phyloP scores from a whole-genome alignment of 495 filamentous ascomycete species.

The Oidiodendron maius region DNA sequence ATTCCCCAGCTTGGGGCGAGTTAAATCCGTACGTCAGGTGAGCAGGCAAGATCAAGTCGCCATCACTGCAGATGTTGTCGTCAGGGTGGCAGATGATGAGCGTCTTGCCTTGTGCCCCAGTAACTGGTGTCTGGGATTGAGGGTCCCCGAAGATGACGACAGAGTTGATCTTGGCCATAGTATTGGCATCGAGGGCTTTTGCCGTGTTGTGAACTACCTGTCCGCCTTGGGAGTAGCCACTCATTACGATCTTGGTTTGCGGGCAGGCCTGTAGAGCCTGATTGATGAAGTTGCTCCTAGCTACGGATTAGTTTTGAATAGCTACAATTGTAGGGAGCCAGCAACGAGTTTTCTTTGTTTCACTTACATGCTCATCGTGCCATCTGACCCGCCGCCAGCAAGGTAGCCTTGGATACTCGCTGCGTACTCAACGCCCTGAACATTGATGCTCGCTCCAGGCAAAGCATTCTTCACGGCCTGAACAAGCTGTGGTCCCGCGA shows the following conservation, averaged over 20 bases:
- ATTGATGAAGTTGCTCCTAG: slow-evolving; percentile 17
- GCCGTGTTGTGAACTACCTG: slow-evolving; percentile 47
- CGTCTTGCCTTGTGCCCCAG: slow-evolving; percentile 36
- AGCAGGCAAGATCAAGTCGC: not conserved
- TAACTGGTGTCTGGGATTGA: slow-evolving; percentile 43
- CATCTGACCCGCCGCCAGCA: slow-evolving; percentile 22
- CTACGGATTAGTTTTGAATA: not conserved
- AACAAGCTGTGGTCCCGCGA: slow-evolving; percentile 18
- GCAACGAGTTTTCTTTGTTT: not conserved
- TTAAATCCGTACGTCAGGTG: slow-evolving; percentile 17
- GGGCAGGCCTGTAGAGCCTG: slow-evolving; percentile 17
- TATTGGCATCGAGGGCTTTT: slow-evolving; percentile 29
- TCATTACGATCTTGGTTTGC: slow-evolving; percentile 9
- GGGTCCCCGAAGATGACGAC: slow-evolving; percentile 54
- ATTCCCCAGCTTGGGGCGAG: too few relatives aligned
- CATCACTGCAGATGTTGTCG: slow-evolving; percentile 46
- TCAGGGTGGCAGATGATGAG: slow-evolving; percentile 46
- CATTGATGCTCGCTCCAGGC: slow-evolving; percentile 28
- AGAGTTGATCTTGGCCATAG: slow-evolving; percentile 43
- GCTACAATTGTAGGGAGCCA: not conserved
- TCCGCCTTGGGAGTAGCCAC: slow-evolving; percentile 46
- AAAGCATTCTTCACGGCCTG: slow-evolving; percentile 15
- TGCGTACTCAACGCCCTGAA: slow-evolving; percentile 52
- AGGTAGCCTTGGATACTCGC: slow-evolving; percentile 39
- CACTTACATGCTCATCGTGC: slow-evolving; percentile 2